Percentiles rank a stretch among this genome's conserved stretches.
Evolutionary conservation across 164 flowering plant genomes (phyloP).

Genomic region (Liquidambar formosana): DNA sequence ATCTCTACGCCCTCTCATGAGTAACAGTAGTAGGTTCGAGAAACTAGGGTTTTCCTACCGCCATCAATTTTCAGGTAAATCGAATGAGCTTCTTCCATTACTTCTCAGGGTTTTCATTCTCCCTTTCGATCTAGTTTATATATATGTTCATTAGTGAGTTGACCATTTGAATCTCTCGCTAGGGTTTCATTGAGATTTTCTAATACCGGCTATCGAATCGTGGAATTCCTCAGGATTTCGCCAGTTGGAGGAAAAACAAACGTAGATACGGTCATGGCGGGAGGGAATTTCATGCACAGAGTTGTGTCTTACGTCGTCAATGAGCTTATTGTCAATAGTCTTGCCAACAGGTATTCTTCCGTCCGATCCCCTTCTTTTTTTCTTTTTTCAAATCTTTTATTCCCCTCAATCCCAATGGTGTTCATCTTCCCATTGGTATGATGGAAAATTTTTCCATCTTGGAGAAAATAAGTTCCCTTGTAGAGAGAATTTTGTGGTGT

Average conservation of each 20-base stretch:
- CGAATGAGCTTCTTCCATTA: neutral
- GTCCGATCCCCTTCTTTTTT: neutral
- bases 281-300: conserved; percentile 62
- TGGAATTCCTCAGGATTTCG: too few species aligned
- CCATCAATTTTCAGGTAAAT: neutral
- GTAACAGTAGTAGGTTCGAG: neutral
- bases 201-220: neutral
- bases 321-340: conserved; percentile 61
- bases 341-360: conserved; percentile 62
- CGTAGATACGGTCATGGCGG: conserved; percentile 35
- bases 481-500: neutral
- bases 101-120: neutral
- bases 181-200: neutral
- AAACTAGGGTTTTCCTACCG: neutral
- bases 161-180: neutral
- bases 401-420: too few species aligned
- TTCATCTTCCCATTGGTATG: too few species aligned
- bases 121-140: neutral
- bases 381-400: too few species aligned
- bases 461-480: too few species aligned
- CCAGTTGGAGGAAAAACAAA: too few species aligned
- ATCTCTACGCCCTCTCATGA: too few species aligned
- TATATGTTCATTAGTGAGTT: neutral
- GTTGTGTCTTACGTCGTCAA: conserved; percentile 62
- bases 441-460: too few species aligned